Evolutionary conservation across 305 asterid genomes (phyloP).

Genomic region (Stenogyne calaminthoides): DNA sequence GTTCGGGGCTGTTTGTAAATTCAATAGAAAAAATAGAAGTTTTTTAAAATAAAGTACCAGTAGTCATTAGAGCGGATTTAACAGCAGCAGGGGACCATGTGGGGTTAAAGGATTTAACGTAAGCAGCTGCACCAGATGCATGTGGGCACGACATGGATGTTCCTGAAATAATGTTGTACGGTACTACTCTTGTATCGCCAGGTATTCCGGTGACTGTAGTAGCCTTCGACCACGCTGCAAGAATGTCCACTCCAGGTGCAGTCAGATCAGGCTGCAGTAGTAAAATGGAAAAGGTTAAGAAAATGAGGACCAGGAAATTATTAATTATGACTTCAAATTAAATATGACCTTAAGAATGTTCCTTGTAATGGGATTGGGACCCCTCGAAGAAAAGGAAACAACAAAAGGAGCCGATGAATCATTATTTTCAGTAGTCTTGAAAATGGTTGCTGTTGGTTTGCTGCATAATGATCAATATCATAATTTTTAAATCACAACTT

Average conservation of each 20-base stretch:
- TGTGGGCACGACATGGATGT: slow-evolving; percentile 83
- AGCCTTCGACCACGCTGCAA: slow-evolving; percentile 72
- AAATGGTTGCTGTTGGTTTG: slow-evolving; percentile 49
- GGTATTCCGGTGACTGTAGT: slow-evolving; percentile 39
- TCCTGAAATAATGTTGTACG: slow-evolving; percentile 61
- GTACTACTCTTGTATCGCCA: slow-evolving; percentile 47
- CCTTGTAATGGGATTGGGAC: slow-evolving; percentile 57
- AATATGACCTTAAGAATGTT: slow-evolving; percentile 53
- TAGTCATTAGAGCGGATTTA: slow-evolving; percentile 70
- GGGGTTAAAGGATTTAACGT: slow-evolving; percentile 62
- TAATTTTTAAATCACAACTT: neutral
- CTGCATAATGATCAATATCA: slow-evolving; percentile 34
- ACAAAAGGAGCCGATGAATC: slow-evolving; percentile 46
- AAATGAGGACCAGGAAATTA: neutral
- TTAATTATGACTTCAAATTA: neutral
- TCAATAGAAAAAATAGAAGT: too few species aligned
- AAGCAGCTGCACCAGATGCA: slow-evolving; percentile 65
- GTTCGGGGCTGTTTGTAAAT: too few species aligned
- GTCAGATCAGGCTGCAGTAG: slow-evolving; percentile 58
- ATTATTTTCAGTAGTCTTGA: slow-evolving; percentile 37
- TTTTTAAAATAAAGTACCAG: slow-evolving; percentile 37
- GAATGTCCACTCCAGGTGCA: slow-evolving; percentile 70
- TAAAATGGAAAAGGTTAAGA: neutral
- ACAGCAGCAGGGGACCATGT: slow-evolving; percentile 72
- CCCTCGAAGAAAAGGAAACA: slow-evolving; percentile 60